These are phyloP conservation scores for Leccinum pachyderme DNA, from an alignment of 1,284 basidiomycete genomes.

Conservation along the genomic window DNA sequence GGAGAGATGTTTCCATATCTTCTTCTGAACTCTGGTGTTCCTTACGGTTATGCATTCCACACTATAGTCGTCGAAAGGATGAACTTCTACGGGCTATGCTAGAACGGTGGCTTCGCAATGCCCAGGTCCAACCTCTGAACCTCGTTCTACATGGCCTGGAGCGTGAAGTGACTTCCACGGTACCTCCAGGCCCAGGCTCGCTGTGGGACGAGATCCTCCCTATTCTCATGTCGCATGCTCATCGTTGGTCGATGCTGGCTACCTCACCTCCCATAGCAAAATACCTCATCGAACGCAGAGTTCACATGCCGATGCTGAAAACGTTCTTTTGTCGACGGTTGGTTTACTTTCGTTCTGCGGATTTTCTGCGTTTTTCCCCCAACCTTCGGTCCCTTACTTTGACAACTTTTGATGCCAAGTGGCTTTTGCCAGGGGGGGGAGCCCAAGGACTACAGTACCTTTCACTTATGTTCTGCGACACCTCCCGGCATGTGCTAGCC, in stretches of 20 bases:
- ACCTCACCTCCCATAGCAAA: neutral
- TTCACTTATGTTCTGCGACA: neutral
- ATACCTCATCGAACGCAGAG: neutral
- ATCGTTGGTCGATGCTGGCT: neutral
- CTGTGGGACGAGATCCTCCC: conserved; percentile 1
- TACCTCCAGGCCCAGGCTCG: neutral
- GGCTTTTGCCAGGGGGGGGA: neutral
- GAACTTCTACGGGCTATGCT: neutral
- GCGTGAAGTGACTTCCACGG: neutral
- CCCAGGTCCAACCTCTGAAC: neutral
- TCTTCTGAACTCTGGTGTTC: conserved; percentile 3
- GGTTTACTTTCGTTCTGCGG: neutral
- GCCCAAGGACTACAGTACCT: neutral
- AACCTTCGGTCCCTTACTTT: neutral
- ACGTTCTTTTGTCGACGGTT: neutral
- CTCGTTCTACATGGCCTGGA: neutral
- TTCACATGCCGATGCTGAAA: neutral
- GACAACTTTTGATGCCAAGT: neutral
- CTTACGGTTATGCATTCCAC: neutral
- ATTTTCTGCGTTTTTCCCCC: neutral
- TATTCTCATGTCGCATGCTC: neutral
- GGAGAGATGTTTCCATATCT: conserved; percentile 1
- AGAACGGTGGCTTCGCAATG: conserved; percentile 1
- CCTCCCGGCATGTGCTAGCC: neutral
- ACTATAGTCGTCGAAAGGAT: neutral